phyloP scores from a whole-genome alignment of 1,284 basidiomycete species.

The Meripilus lineatus region DNA sequence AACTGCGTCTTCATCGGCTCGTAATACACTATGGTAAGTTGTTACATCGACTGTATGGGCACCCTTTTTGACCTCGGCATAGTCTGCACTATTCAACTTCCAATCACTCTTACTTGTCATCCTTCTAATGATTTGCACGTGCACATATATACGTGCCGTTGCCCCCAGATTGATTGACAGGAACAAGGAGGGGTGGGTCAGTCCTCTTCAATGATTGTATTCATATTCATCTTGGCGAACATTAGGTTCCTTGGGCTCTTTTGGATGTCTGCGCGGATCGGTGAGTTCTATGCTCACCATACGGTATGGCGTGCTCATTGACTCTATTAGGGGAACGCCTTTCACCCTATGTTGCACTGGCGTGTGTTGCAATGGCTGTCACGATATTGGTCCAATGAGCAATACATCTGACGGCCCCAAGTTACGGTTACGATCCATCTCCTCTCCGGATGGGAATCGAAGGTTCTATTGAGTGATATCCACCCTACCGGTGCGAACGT shows the following conservation, averaged over 20 bases:
- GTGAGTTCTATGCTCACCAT: conserved; percentile 39
- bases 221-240: conserved; percentile 2
- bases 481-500: no score
- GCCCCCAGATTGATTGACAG: conserved; percentile 88
- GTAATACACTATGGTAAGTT: no score
- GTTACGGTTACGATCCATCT: no score
- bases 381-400: conserved; percentile 29
- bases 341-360: conserved; percentile 65
- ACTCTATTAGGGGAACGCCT: conserved; percentile 48
- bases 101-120: conserved; percentile 92
- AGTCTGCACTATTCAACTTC: conserved; percentile 99
- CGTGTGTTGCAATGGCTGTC: conserved; percentile 47
- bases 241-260: conserved; percentile 83
- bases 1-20: no score
- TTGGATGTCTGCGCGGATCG: conserved; percentile 91
- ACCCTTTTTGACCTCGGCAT: no score
- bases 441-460: no score
- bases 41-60: no score
- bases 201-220: background rate
- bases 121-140: conserved; percentile 93
- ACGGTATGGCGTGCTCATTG: background rate
- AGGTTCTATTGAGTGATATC: no score
- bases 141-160: conserved; percentile 90
- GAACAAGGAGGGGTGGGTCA: conserved; percentile 87
- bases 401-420: no score